Percentiles rank a stretch among this genome's conserved stretches.
phyloP scores from a whole-genome alignment of 164 flowering plant species.

The Houttuynia cordata region DNA sequence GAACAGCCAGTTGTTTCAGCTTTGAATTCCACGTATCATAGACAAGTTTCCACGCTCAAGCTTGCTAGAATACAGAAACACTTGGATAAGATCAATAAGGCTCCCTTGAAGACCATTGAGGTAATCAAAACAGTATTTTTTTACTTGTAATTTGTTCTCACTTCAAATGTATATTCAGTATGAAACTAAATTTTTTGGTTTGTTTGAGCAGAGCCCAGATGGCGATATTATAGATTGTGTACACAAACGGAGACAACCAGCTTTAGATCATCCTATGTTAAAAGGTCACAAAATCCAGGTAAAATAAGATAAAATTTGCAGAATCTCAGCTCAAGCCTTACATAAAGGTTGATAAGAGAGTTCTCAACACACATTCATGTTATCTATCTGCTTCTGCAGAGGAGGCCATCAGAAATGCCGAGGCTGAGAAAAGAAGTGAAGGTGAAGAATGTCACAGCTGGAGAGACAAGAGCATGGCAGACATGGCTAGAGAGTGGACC shows the following conservation, averaged over 20 bases:
- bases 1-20: conserved; percentile 9
- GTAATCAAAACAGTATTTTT: conserved; percentile 16
- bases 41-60: conserved; percentile 49
- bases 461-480: conserved; percentile 49
- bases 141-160: not conserved
- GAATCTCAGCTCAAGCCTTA: too few species aligned
- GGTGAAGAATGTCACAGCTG: conserved; percentile 7
- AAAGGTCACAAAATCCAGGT: conserved; percentile 96
- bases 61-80: conserved; percentile 52
- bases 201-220: conserved; percentile 67
- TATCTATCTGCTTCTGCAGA: conserved; percentile 4
- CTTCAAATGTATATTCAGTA: not conserved
- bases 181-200: not conserved
- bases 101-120: conserved; percentile 50
- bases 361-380: not conserved
- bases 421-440: conserved; percentile 1
- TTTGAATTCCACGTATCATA: conserved; percentile 40
- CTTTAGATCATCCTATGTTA: conserved; percentile 88
- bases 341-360: too few species aligned
- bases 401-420: conserved; percentile 6
- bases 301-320: conserved; percentile 1
- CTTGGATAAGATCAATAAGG: conserved; percentile 55
- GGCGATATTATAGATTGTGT: conserved; percentile 94
- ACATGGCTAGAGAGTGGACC: conserved; percentile 61
- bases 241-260: conserved; percentile 69